Percentiles rank a stretch among this genome's conserved stretches.
Conservation (phyloP, 441 rosid genomes). For the Bocquillonia castaneifolia region DNA sequence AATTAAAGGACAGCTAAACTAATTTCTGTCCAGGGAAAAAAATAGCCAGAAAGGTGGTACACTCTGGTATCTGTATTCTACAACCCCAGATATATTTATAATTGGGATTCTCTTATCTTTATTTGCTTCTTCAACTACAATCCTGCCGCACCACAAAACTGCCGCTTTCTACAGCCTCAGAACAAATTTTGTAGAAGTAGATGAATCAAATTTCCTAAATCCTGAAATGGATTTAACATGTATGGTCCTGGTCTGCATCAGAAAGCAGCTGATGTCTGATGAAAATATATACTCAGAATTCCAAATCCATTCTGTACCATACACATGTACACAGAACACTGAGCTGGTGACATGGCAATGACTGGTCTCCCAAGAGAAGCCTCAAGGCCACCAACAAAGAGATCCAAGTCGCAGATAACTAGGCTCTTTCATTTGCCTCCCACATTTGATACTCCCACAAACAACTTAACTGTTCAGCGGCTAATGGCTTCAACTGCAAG, state of each 20-base stretch:
- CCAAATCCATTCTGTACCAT: constrained; percentile 24
- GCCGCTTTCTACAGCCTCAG: constrained; percentile 23
- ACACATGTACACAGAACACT: constrained; percentile 30
- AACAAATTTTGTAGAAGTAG: constrained; percentile 16
- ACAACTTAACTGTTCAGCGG: constrained; percentile 38
- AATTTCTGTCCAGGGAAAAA: constrained; percentile 12
- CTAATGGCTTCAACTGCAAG: constrained; percentile 76
- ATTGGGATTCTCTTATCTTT: constrained; percentile 20
- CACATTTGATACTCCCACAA: constrained; percentile 24
- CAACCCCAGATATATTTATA: constrained; percentile 20
- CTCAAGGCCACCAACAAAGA: constrained; percentile 19
- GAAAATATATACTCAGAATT: constrained; percentile 22
- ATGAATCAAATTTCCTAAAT: constrained; percentile 20
- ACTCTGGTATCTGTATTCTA: constrained; percentile 22
- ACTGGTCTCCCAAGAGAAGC: constrained; percentile 18
- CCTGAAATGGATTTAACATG: constrained; percentile 22
- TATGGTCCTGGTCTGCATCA: constrained; percentile 23
- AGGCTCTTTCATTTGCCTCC: constrained; percentile 22
- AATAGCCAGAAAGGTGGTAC: constrained; percentile 19
- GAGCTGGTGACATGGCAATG: constrained; percentile 13
- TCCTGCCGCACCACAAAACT: constrained; percentile 16
- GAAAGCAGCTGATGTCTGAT: constrained; percentile 26
- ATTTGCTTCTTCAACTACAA: constrained; percentile 29
- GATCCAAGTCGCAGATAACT: constrained; percentile 7
- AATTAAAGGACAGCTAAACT: constrained; percentile 21